These are phyloP conservation scores for Hypoxylon fuscum DNA, from an alignment of 495 filamentous ascomycete genomes.

Conservation along the genomic window DNA sequence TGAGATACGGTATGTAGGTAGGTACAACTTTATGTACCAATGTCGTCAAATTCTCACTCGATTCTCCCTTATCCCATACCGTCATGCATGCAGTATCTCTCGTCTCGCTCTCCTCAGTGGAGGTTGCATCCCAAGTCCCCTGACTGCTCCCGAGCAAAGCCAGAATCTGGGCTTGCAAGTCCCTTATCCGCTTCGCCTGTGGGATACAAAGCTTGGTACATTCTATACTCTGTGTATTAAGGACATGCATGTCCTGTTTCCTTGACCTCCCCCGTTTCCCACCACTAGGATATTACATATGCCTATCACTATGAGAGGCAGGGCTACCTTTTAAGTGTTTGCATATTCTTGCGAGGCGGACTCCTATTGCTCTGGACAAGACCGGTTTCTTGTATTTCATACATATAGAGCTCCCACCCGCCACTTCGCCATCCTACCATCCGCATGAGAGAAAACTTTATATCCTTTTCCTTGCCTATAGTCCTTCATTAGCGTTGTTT, in stretches of 20 bases:
- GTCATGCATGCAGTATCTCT: slow-evolving; percentile 14
- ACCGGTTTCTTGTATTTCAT: slow-evolving; percentile 16
- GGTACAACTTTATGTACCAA: slow-evolving; percentile 3
- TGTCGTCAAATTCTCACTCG: slow-evolving; percentile 4
- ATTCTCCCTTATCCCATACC: slow-evolving; percentile 1
- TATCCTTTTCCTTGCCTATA: slow-evolving; percentile 41
- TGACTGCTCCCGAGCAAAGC: slow-evolving; percentile 2
- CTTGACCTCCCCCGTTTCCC: slow-evolving; percentile 29
- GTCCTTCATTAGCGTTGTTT: slow-evolving; percentile 30
- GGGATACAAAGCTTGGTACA: slow-evolving; percentile 18
- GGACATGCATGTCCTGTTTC: slow-evolving; percentile 38
- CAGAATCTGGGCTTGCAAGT: slow-evolving; percentile 22
- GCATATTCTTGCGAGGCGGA: slow-evolving; percentile 33
- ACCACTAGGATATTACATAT: slow-evolving; percentile 28
- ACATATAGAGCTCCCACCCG: slow-evolving; percentile 27
- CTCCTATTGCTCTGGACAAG: slow-evolving; percentile 10
- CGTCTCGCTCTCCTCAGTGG: slow-evolving; percentile 26
- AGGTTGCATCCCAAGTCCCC: slow-evolving; percentile 36
- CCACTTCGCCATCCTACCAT: slow-evolving; percentile 11
- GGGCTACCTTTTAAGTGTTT: slow-evolving; percentile 32
- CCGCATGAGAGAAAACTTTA: slow-evolving; percentile 25
- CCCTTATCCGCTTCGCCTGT: slow-evolving; percentile 29
- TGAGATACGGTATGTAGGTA: neutral
- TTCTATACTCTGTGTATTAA: slow-evolving; percentile 40
- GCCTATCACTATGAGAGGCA: slow-evolving; percentile 33